phyloP scores from a whole-genome alignment of 2,329 filamentous ascomycete species.

The Penicillium concentricum region DNA sequence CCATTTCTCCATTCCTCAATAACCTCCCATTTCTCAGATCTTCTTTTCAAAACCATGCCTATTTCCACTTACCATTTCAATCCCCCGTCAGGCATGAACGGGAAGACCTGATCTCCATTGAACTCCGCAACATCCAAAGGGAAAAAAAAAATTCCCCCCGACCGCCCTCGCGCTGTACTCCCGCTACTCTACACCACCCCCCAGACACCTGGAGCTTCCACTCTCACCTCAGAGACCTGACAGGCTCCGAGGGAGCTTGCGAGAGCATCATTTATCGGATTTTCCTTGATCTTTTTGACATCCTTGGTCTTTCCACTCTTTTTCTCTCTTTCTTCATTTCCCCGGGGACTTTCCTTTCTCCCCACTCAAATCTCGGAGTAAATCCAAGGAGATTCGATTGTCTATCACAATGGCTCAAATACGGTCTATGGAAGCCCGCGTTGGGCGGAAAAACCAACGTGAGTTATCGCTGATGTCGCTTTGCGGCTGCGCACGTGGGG shows the following conservation, averaged over 20 bases:
- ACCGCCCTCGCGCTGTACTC: conserved; percentile 24
- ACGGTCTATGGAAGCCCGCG: conserved; percentile 49
- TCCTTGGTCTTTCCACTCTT: background rate
- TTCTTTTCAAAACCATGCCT: conserved; percentile 38
- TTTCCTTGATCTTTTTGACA: background rate
- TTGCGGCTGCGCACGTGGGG: conserved; percentile 23
- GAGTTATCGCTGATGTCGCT: conserved; percentile 32
- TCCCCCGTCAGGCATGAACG: conserved; percentile 49
- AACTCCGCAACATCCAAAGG: conserved; percentile 15
- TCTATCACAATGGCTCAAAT: conserved; percentile 40
- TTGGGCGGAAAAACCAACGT: conserved; percentile 52
- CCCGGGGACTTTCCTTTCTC: background rate
- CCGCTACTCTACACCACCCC: conserved; percentile 1
- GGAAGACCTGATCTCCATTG: conserved; percentile 35
- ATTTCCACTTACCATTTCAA: conserved; percentile 32
- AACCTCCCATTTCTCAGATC: conserved; percentile 23
- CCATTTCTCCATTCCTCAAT: conserved; percentile 19
- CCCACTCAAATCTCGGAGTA: background rate
- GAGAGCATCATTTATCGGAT: conserved; percentile 3
- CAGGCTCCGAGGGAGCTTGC: conserved; percentile 26
- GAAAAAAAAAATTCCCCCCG: conserved; percentile 32
- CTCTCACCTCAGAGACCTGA: conserved; percentile 7
- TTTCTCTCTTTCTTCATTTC: conserved; percentile 11
- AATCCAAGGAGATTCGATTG: conserved; percentile 11
- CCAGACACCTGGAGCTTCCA: conserved; percentile 11